Percentiles rank a stretch among this genome's conserved stretches.
Evolutionary conservation across 2,329 filamentous ascomycete genomes (phyloP).

Genomic region (Botrytis cinerea): DNA sequence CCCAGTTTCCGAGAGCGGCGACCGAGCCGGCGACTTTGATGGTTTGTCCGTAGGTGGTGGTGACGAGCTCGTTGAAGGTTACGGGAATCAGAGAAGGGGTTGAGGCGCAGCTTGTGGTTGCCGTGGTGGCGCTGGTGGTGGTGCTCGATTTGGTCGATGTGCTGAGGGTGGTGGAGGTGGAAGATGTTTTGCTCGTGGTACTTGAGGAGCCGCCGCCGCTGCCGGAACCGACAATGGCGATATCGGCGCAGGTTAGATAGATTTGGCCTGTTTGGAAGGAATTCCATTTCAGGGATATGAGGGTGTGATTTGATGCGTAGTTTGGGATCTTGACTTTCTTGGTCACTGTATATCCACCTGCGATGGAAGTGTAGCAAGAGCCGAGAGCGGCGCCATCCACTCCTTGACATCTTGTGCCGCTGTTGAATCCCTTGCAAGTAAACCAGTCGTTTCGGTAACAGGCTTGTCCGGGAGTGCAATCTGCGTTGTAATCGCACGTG

Average conservation of each 20-base stretch:
- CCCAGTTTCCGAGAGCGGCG: slow-evolving; percentile 63
- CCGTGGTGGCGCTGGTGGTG: slow-evolving; percentile 34
- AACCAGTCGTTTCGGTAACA: slow-evolving; percentile 58
- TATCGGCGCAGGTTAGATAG: slow-evolving; percentile 56
- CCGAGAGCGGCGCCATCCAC: not conserved
- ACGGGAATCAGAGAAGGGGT: slow-evolving; percentile 54
- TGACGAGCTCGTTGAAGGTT: slow-evolving; percentile 60
- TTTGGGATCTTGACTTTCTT: slow-evolving; percentile 11
- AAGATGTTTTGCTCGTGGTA: slow-evolving; percentile 24
- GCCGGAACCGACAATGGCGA: slow-evolving; percentile 44
- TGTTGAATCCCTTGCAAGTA: slow-evolving; percentile 52
- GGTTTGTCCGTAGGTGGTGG: slow-evolving; percentile 61
- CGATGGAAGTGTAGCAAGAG: not conserved
- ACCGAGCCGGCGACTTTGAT: slow-evolving; percentile 66
- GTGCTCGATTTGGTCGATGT: slow-evolving; percentile 20
- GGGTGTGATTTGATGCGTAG: slow-evolving; percentile 50
- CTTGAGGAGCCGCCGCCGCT: slow-evolving; percentile 17
- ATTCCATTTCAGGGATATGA: slow-evolving; percentile 57
- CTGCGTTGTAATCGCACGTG: slow-evolving; percentile 50
- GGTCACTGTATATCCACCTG: not conserved
- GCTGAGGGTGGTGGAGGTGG: slow-evolving; percentile 23
- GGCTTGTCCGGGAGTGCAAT: slow-evolving; percentile 48
- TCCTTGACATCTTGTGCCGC: slow-evolving; percentile 39
- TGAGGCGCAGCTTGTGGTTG: slow-evolving; percentile 45
- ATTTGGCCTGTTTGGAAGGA: slow-evolving; percentile 56